Evolutionary conservation across 495 filamentous ascomycete genomes (phyloP).

Genomic region (Annulohypoxylon stygium): DNA sequence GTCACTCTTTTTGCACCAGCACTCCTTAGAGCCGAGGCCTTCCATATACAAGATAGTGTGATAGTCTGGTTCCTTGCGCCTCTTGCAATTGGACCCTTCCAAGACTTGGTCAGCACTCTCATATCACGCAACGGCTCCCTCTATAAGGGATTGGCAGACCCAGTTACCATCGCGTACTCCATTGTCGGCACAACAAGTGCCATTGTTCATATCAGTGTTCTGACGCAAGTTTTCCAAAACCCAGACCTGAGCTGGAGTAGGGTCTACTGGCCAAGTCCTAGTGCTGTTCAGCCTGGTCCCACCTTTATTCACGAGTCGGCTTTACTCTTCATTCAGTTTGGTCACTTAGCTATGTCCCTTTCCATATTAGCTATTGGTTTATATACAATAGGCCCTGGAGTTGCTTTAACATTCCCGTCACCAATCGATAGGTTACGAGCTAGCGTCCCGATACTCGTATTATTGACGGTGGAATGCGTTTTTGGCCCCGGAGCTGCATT

Average conservation of each 20-base stretch:
- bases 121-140: background rate
- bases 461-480: slow-evolving; percentile 12
- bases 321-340: slow-evolving; percentile 36
- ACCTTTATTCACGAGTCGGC: slow-evolving; percentile 21
- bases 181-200: slow-evolving; percentile 18
- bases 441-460: background rate
- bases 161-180: slow-evolving; percentile 12
- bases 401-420: background rate
- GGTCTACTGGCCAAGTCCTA: slow-evolving; percentile 25
- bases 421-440: background rate
- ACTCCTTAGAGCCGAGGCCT: slow-evolving; percentile 8
- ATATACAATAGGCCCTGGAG: slow-evolving; percentile 6
- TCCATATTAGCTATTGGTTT: slow-evolving; percentile 23
- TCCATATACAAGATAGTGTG: slow-evolving; percentile 16
- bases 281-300: slow-evolving; percentile 20
- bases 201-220: slow-evolving; percentile 12
- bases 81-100: slow-evolving; percentile 20
- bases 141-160: slow-evolving; percentile 5
- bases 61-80: slow-evolving; percentile 21
- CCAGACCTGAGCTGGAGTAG: slow-evolving; percentile 25
- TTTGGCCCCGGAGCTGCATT: slow-evolving; percentile 31
- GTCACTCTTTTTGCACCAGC: slow-evolving; percentile 9
- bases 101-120: slow-evolving; percentile 13
- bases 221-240: background rate
- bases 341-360: slow-evolving; percentile 16